Conservation (phyloP, 2,329 filamentous ascomycete genomes). For the Trichoderma asperellum region DNA sequence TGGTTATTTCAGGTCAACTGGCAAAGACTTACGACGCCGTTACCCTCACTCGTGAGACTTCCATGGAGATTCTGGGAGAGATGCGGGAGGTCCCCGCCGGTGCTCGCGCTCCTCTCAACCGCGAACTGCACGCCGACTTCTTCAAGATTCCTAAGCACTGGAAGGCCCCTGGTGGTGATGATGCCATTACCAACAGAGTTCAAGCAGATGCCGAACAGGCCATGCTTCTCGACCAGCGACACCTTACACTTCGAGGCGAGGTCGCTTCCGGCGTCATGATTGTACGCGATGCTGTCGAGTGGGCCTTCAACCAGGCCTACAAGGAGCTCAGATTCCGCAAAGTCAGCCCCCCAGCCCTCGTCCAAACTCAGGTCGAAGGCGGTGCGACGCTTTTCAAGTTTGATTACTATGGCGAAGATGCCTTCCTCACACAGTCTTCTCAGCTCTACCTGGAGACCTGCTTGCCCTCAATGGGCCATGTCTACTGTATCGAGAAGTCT, state of each 20-base stretch:
- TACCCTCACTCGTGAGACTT: constrained; percentile 84
- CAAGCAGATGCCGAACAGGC: constrained; percentile 60
- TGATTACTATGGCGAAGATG: constrained; percentile 84
- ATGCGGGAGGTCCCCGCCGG: constrained; percentile 79
- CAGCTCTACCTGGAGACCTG: constrained; percentile 98
- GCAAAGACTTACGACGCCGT: constrained; percentile 91
- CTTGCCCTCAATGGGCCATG: constrained; percentile 85
- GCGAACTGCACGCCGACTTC: constrained; percentile 89
- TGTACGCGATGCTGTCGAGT: constrained; percentile 79
- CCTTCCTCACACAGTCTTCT: constrained; percentile 94
- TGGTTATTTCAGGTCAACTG: constrained; percentile 68
- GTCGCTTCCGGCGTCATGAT: constrained; percentile 84
- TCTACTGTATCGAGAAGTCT: constrained; percentile 98
- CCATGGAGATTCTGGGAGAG: constrained; percentile 81
- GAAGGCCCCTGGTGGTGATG: constrained; percentile 81
- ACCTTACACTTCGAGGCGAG: constrained; percentile 84
- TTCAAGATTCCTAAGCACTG: constrained; percentile 70
- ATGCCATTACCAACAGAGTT: constrained; percentile 84
- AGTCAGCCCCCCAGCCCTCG: constrained; percentile 86
- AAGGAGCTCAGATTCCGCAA: constrained; percentile 77
- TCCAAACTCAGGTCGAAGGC: constrained; percentile 94
- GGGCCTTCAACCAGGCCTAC: constrained; percentile 79
- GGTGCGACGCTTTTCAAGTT: constrained; percentile 89
- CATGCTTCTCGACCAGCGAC: constrained; percentile 75
- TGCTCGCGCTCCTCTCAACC: constrained; percentile 77